Percentiles rank a stretch among this genome's conserved stretches.
These are phyloP conservation scores for Kazachstania martiniae DNA, from an alignment of 805 yeast species.

Conservation along the genomic window DNA sequence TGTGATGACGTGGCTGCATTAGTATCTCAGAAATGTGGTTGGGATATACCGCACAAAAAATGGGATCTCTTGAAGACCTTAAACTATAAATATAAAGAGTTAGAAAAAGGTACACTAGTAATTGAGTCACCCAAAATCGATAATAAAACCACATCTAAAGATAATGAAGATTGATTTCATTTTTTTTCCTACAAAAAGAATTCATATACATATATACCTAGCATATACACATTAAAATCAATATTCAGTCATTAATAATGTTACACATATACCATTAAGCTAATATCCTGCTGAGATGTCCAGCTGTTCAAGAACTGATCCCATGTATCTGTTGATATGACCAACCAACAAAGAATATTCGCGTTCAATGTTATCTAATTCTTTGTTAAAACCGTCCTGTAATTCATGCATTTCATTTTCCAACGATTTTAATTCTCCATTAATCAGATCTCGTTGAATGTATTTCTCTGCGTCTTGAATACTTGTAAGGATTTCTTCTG, in stretches of 20 bases:
- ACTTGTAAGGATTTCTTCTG: conserved; percentile 39
- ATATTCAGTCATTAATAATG: no score
- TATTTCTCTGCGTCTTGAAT: conserved; percentile 37
- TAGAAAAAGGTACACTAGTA: conserved; percentile 25
- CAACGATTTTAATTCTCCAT: conserved; percentile 31
- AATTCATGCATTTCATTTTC: conserved; percentile 25
- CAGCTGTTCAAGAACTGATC: conserved; percentile 15
- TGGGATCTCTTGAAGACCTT: conserved; percentile 27
- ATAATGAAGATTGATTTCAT: no score
- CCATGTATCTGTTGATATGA: conserved; percentile 41
- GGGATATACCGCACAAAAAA: conserved; percentile 52
- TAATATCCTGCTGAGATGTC: conserved; percentile 1
- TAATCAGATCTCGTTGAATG: conserved; percentile 29
- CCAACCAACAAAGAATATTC: conserved; percentile 46
- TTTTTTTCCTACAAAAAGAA: no score
- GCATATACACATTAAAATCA: no score
- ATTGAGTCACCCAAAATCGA: no score
- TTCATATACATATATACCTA: no score
- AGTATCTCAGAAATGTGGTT: conserved; percentile 43
- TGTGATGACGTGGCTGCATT: conserved; percentile 76
- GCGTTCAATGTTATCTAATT: conserved; percentile 40
- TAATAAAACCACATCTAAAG: no score
- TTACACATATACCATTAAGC: no score
- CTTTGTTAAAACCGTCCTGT: conserved; percentile 38
- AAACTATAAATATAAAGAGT: conserved; percentile 12